A percentile compares a stretch with the other conserved stretches of the same genome.
Evolutionary conservation across 345 rosid genomes (phyloP).

Genomic region (Dipteronia sinensis): DNA sequence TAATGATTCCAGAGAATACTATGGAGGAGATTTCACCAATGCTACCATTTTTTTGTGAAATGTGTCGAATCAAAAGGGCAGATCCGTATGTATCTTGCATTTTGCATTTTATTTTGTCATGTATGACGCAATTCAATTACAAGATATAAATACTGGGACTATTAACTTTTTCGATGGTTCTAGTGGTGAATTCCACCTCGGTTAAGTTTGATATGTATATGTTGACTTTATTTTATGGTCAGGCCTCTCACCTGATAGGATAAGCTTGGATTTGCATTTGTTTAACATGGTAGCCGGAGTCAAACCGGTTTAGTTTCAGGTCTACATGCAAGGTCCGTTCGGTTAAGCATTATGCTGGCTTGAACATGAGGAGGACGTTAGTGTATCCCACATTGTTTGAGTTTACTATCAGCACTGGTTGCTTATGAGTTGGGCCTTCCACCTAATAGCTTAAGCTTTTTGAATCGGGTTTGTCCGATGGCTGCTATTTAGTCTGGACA

Average conservation of each 20-base stretch:
- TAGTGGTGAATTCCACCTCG: neutral
- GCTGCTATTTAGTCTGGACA: neutral
- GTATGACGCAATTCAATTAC: neutral
- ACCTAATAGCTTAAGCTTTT: neutral
- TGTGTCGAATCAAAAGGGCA: constrained; percentile 42
- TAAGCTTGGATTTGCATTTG: neutral
- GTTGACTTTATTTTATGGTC: neutral
- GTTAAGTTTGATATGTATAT: neutral
- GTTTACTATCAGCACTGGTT: neutral
- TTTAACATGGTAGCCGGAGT: neutral
- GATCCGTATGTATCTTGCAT: constrained; percentile 42
- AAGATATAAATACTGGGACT: neutral
- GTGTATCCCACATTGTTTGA: neutral
- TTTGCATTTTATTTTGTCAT: neutral
- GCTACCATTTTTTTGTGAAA: constrained; percentile 39
- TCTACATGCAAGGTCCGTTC: neutral
- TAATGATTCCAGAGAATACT: constrained; percentile 32
- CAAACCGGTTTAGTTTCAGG: neutral
- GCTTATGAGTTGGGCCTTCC: neutral
- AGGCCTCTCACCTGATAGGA: neutral
- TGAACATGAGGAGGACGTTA: neutral
- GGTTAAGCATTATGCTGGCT: neutral
- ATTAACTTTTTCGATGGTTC: constrained; percentile 1
- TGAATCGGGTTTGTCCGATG: neutral
- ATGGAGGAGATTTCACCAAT: constrained; percentile 22